Evolutionary conservation across 352 stramenopile genomes (phyloP).

Genomic region (Globisporangium heterothallicum): DNA sequence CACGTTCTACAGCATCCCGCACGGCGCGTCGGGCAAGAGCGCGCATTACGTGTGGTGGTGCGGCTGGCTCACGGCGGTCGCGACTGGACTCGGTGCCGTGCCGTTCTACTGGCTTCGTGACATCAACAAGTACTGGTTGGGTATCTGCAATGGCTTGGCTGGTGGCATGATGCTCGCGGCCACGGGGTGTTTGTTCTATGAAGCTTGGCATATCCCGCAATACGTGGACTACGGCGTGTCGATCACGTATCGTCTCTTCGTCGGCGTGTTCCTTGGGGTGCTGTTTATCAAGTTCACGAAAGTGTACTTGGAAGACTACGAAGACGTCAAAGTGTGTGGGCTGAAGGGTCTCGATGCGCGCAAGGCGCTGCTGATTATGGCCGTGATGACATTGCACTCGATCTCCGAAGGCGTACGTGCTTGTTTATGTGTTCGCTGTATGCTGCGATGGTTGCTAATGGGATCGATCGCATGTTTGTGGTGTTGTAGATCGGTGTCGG

Average conservation of each 20-base stretch:
- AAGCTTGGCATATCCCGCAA: constrained; percentile 86
- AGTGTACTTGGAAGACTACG: constrained; percentile 92
- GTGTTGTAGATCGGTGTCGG: constrained; percentile 87
- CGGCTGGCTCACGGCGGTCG: constrained; percentile 96
- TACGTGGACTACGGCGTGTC: constrained; percentile 61
- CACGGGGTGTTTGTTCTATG: constrained; percentile 92
- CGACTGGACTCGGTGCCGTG: constrained; percentile 92
- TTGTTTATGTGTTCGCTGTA: not conserved
- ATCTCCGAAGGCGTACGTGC: constrained; percentile 93
- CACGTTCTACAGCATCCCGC: constrained; percentile 60
- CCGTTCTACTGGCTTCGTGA: constrained; percentile 93
- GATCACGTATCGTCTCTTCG: constrained; percentile 70
- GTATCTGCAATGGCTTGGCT: constrained; percentile 93
- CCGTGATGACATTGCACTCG: constrained; percentile 98
- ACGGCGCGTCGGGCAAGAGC: constrained; percentile 42
- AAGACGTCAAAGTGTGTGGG: constrained; percentile 90
- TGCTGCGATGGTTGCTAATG: not conserved
- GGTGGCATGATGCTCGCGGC: constrained; percentile 98
- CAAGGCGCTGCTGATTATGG: constrained; percentile 96
- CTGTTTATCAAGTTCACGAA: constrained; percentile 96
- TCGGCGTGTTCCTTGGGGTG: constrained; percentile 91
- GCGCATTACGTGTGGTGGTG: constrained; percentile 95
- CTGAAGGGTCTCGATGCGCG: constrained; percentile 80
- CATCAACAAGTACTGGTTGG: constrained; percentile 92
- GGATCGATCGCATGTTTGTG: not conserved